phyloP scores from a whole-genome alignment of 129 eudicot genomes.

The Rutidosis leptorrhynchoides region DNA sequence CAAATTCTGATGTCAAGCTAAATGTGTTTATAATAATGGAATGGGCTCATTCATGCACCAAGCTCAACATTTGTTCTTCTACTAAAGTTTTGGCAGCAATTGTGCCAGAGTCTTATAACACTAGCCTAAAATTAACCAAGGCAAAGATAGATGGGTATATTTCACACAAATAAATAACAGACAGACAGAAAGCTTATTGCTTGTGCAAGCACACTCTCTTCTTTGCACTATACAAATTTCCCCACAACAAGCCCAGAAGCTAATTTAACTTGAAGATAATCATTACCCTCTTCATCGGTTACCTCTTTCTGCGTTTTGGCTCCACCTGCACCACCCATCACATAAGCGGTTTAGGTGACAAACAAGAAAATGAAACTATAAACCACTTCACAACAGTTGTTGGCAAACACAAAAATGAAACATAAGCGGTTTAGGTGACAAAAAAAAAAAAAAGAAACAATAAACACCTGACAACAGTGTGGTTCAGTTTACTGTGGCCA shows the following conservation, averaged over 20 bases:
- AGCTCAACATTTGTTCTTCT: constrained; percentile 13
- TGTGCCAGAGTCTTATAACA: constrained; percentile 15
- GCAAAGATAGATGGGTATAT: constrained; percentile 32
- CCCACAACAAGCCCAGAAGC: constrained; percentile 40
- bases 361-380: not conserved
- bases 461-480: not conserved
- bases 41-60: constrained; percentile 17
- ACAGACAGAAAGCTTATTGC: constrained; percentile 40
- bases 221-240: constrained; percentile 61
- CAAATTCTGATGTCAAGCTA: constrained; percentile 17
- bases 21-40: no score
- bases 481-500: not conserved
- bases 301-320: constrained; percentile 75
- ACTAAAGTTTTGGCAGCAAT: constrained; percentile 22
- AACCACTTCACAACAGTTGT: no score
- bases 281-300: constrained; percentile 39
- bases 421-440: not conserved
- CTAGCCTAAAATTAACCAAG: constrained; percentile 32
- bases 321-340: constrained; percentile 46
- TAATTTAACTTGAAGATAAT: constrained; percentile 40
- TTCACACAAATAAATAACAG: constrained; percentile 34
- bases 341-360: not conserved
- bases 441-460: not conserved
- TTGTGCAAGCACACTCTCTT: constrained; percentile 42
- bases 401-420: no score